A percentile compares a stretch with the other conserved stretches of the same genome.
These are phyloP conservation scores for Thymus mandschuricus DNA, from an alignment of 257 asterid species.

Conservation along the genomic window DNA sequence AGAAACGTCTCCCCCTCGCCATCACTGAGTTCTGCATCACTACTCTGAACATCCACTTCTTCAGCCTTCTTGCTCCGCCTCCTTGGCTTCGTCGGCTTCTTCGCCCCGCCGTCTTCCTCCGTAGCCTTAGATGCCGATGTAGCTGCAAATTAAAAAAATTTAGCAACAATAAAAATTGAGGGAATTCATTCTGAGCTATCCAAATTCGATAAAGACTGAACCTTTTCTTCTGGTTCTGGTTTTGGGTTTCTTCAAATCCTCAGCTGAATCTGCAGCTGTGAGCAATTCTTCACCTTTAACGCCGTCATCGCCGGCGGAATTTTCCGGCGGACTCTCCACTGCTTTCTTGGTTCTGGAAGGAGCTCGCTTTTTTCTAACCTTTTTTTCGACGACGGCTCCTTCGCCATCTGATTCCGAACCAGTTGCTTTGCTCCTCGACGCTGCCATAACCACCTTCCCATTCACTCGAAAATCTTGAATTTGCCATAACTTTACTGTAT, in stretches of 20 bases:
- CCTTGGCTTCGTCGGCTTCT: conserved; percentile 59
- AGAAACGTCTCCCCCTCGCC: conserved; percentile 46
- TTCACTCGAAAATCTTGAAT: conserved; percentile 49
- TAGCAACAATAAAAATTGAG: conserved; percentile 19
- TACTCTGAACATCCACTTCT: conserved; percentile 43
- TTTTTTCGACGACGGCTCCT: conserved; percentile 48
- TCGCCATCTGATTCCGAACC: conserved; percentile 54
- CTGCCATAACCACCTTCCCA: conserved; percentile 55
- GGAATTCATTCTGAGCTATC: conserved; percentile 1
- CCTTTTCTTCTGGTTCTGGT: conserved; percentile 66
- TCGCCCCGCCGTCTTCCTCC: conserved; percentile 52
- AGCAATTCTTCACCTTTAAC: conserved; percentile 47
- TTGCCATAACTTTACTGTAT: conserved; percentile 42
- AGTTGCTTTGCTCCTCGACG: conserved; percentile 43
- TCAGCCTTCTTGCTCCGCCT: conserved; percentile 60
- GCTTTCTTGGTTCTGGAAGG: conserved; percentile 56
- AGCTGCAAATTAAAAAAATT: conserved; percentile 50
- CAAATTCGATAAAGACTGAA: conserved; percentile 30
- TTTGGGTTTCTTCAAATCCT: conserved; percentile 46
- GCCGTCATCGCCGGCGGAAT: conserved; percentile 36
- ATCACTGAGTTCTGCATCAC: conserved; percentile 52
- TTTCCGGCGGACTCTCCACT: conserved; percentile 41
- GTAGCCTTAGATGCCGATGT: conserved; percentile 39
- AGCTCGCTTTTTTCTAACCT: conserved; percentile 52
- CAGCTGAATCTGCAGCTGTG: conserved; percentile 42